Conservation (phyloP, 352 stramenopile species). For the Globisporangium perplexum region DNA sequence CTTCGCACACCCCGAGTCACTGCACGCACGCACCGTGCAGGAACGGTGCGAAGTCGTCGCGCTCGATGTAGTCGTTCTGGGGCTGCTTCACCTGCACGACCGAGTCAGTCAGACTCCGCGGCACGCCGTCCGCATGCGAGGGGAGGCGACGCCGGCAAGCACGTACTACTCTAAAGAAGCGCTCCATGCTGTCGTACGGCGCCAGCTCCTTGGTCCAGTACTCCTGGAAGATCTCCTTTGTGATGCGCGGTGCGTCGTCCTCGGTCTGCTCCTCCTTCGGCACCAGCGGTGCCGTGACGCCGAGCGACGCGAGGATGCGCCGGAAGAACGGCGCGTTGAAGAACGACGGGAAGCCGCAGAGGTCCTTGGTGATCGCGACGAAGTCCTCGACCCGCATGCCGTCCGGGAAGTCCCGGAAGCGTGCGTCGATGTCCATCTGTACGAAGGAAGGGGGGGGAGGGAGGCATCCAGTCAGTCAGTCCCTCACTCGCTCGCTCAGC, state of each 20-base stretch:
- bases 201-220: conserved; percentile 96
- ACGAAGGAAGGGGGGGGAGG: too few relatives aligned
- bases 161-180: conserved; percentile 95
- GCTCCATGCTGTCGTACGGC: conserved; percentile 93
- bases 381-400: conserved; percentile 86
- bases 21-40: conserved; percentile 76
- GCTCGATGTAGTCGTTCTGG: conserved; percentile 84
- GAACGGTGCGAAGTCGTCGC: conserved; percentile 97
- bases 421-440: conserved; percentile 64
- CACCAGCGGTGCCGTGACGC: conserved; percentile 5
- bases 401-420: conserved; percentile 72
- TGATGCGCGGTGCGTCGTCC: conserved; percentile 46
- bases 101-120: background rate
- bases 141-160: background rate
- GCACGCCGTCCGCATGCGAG: background rate
- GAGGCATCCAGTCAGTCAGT: background rate
- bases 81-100: conserved; percentile 88
- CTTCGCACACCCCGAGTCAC: too few relatives aligned
- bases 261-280: conserved; percentile 14
- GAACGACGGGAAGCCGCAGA: conserved; percentile 98
- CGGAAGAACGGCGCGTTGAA: conserved; percentile 97
- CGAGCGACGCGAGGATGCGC: conserved; percentile 63
- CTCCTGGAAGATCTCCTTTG: conserved; percentile 86
- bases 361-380: conserved; percentile 95
- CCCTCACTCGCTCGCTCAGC: background rate